Conservation (phyloP, 768 basidiomycete species). For the Amanita fuliginea region DNA sequence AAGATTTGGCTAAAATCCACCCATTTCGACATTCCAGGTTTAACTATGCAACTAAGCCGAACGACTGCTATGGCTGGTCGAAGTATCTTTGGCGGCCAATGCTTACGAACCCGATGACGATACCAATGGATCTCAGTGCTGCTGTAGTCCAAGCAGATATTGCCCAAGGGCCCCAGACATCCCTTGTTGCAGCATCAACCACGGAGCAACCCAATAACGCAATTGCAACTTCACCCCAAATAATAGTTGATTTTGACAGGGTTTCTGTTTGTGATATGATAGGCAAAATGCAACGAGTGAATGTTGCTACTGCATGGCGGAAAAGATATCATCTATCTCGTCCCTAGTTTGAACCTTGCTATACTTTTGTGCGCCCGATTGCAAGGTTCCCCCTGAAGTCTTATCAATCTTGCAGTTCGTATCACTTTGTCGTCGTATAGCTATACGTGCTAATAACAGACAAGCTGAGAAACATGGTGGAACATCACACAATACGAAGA, state of each 20-base stretch:
- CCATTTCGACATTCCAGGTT: too few relatives aligned
- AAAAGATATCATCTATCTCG: slow-evolving; percentile 55
- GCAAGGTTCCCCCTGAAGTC: neutral
- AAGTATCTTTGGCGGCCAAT: too few relatives aligned
- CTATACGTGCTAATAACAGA: neutral
- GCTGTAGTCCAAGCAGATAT: too few relatives aligned
- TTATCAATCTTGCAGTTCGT: neutral
- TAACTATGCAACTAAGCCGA: too few relatives aligned
- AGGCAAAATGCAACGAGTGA: neutral
- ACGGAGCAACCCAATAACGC: slow-evolving; percentile 21
- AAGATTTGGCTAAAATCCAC: too few relatives aligned
- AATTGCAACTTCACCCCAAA: slow-evolving; percentile 33
- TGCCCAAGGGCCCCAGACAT: too few relatives aligned
- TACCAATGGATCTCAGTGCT: too few relatives aligned
- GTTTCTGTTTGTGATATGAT: slow-evolving; percentile 18
- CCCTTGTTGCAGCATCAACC: too few relatives aligned
- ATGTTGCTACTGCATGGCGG: neutral
- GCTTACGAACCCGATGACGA: too few relatives aligned
- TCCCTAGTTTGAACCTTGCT: slow-evolving; percentile 30
- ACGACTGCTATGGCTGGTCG: too few relatives aligned
- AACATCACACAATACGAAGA: neutral
- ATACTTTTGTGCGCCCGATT: slow-evolving; percentile 12
- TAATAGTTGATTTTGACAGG: slow-evolving; percentile 36
- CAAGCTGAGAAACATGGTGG: neutral
- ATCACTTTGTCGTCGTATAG: neutral